phyloP scores from a whole-genome alignment of 441 rosid genomes.

The Aquilaria agallochum region DNA sequence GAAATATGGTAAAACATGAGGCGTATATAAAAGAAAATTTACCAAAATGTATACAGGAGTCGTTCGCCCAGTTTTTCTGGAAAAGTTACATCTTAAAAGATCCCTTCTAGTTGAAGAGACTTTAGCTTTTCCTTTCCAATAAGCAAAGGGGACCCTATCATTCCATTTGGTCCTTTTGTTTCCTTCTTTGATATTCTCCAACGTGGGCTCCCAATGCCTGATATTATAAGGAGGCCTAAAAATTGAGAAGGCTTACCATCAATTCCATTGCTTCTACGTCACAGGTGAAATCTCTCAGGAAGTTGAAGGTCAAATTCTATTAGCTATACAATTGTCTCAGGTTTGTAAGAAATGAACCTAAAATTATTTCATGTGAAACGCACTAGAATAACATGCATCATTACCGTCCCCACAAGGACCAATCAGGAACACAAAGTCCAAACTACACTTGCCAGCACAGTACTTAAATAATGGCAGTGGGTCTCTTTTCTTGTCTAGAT shows the following conservation, averaged over 20 bases:
- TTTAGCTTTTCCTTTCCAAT: constrained; percentile 54
- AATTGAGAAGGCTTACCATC: neutral
- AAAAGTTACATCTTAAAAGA: constrained; percentile 51
- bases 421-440: constrained; percentile 38
- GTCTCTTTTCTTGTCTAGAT: constrained; percentile 3
- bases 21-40: neutral
- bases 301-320: neutral
- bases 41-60: constrained; percentile 47
- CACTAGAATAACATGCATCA: no score
- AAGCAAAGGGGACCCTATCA: constrained; percentile 48
- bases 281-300: no score
- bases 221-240: constrained; percentile 49
- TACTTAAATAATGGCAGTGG: constrained; percentile 31
- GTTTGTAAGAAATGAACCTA: no score
- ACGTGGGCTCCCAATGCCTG: constrained; percentile 39
- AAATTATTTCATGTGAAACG: no score
- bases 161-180: constrained; percentile 34
- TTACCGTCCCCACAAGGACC: constrained; percentile 44
- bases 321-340: no score
- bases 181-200: constrained; percentile 40
- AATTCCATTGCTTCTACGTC: neutral
- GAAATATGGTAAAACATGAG: neutral
- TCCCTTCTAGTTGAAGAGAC: constrained; percentile 44
- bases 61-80: constrained; percentile 42
- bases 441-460: constrained; percentile 17